Conservation (phyloP, 2,329 filamentous ascomycete genomes). For the Cercospora sp. region DNA sequence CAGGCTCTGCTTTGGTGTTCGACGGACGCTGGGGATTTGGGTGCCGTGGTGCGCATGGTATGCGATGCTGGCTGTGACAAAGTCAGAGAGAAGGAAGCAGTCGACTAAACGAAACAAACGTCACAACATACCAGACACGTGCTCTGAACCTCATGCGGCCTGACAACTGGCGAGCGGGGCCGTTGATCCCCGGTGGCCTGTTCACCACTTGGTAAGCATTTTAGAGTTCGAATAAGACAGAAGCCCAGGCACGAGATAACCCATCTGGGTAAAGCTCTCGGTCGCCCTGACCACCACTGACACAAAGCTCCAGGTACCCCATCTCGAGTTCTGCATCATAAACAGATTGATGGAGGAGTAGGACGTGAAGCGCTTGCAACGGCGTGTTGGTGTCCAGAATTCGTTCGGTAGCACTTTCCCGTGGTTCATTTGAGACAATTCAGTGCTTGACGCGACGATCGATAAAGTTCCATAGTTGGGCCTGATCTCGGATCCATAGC, state of each 20-base stretch:
- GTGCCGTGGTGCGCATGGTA: neutral
- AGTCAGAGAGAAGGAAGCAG: neutral
- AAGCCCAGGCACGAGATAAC: slow-evolving; percentile 2
- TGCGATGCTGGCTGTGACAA: neutral
- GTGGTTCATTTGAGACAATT: slow-evolving; percentile 1
- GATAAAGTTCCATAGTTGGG: slow-evolving; percentile 18
- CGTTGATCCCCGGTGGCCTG: slow-evolving; percentile 14
- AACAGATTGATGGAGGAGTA: neutral
- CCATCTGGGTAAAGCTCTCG: slow-evolving; percentile 8
- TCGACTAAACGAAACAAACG: neutral
- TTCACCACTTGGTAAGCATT: slow-evolving; percentile 12
- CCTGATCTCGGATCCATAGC: slow-evolving; percentile 14
- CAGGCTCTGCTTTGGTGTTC: neutral
- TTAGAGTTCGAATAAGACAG: slow-evolving; percentile 19
- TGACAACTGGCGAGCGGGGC: slow-evolving; percentile 21
- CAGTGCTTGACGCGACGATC: slow-evolving; percentile 8
- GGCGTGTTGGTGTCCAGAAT: neutral
- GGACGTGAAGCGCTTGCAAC: neutral
- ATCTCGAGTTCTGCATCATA: neutral
- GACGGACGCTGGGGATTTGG: neutral
- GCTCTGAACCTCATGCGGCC: slow-evolving; percentile 21
- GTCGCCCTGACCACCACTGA: neutral
- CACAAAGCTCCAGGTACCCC: neutral
- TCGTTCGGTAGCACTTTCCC: neutral
- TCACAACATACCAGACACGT: slow-evolving; percentile 13